phyloP scores from a whole-genome alignment of 768 basidiomycete genomes.

The Rossbeevera mucosa region DNA sequence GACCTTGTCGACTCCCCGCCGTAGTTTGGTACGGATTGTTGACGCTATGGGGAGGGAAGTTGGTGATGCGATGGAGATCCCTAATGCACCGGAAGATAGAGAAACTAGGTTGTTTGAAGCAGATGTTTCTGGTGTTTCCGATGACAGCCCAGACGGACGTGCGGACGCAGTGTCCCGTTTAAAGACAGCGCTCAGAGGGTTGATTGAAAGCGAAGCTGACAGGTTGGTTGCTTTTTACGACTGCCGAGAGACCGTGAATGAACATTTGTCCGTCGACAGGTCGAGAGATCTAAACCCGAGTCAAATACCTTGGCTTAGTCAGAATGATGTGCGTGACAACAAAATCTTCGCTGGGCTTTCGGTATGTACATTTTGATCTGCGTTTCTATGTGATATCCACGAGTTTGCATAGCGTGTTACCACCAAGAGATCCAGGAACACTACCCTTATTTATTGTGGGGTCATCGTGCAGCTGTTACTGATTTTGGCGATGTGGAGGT shows the following conservation, averaged over 20 bases:
- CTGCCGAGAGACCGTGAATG: constrained; percentile 4
- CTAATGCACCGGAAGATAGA: constrained; percentile 24
- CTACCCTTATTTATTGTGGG: constrained; percentile 33
- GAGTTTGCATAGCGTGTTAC: constrained; percentile 15
- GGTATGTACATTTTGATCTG: constrained; percentile 31
- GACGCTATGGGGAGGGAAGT: constrained; percentile 69
- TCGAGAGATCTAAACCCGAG: constrained; percentile 34
- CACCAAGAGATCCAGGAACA: constrained; percentile 21
- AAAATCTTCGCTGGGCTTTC: constrained; percentile 35
- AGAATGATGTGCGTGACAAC: constrained; percentile 37
- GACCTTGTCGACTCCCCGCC: constrained; percentile 22
- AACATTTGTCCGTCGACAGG: constrained; percentile 2
- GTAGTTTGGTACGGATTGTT: constrained; percentile 51
- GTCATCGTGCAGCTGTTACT: constrained; percentile 45
- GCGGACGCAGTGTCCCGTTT: constrained; percentile 55
- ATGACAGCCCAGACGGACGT: constrained; percentile 30
- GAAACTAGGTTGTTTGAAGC: constrained; percentile 17
- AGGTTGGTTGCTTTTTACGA: constrained; percentile 34
- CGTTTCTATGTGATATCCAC: constrained; percentile 6
- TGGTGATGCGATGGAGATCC: constrained; percentile 33
- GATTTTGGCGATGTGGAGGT: constrained; percentile 57
- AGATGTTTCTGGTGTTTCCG: constrained; percentile 20
- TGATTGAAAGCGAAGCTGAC: constrained; percentile 55
- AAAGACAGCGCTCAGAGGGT: constrained; percentile 51
- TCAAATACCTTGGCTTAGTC: constrained; percentile 44